A percentile compares a stretch with the other conserved stretches of the same genome.
Evolutionary conservation across 208 protist species (phyloP).

Genomic region (Phytomonas sp.): DNA sequence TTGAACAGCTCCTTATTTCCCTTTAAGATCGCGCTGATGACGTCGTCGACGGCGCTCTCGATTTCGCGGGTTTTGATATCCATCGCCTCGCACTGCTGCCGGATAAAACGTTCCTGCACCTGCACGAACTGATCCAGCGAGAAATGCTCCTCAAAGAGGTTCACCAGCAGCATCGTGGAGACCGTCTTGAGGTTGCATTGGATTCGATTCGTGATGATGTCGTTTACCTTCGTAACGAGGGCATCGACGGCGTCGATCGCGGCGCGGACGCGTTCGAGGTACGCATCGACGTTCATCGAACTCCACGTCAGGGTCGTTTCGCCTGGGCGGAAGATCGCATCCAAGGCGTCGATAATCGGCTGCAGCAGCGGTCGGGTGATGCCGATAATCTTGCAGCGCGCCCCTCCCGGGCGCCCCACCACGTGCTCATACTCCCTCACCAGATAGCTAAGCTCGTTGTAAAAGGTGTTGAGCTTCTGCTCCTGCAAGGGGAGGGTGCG

Average conservation of each 20-base stretch:
- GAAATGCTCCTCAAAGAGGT: constrained; percentile 82
- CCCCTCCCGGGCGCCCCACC: constrained; percentile 26
- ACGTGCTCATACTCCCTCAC: constrained; percentile 90
- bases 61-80: constrained; percentile 93
- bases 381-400: constrained; percentile 55
- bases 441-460: constrained; percentile 89
- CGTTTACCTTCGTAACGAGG: constrained; percentile 87
- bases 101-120: constrained; percentile 82
- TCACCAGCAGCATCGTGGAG: constrained; percentile 75
- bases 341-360: constrained; percentile 86
- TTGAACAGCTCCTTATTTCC: constrained; percentile 10
- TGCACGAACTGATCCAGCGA: constrained; percentile 90
- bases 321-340: constrained; percentile 67
- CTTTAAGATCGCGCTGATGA: constrained; percentile 66
- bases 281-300: constrained; percentile 95
- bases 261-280: constrained; percentile 82
- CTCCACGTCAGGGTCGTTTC: constrained; percentile 93
- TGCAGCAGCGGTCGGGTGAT: constrained; percentile 86
- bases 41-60: constrained; percentile 86
- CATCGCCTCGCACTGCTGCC: constrained; percentile 87
- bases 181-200: constrained; percentile 88
- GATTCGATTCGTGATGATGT: constrained; percentile 90
- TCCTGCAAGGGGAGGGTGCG: constrained; percentile 92
- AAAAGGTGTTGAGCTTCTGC: constrained; percentile 93
- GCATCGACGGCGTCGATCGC: constrained; percentile 66